Conservation (phyloP, 2,329 filamentous ascomycete species). For the Pseudopithomyces maydicus region DNA sequence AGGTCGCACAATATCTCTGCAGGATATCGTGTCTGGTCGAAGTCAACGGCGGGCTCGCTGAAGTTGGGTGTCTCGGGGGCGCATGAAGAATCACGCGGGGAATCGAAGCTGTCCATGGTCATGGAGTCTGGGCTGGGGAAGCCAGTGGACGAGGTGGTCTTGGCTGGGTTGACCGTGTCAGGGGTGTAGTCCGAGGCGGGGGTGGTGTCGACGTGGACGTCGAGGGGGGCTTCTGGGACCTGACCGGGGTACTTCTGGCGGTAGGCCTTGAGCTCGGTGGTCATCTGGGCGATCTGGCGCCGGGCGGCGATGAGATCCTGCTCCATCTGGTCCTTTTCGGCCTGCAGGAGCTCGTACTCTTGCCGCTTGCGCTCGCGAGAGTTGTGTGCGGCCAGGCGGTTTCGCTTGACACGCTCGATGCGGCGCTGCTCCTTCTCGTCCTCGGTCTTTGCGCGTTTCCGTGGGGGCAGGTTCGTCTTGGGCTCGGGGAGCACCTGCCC, state of each 20-base stretch:
- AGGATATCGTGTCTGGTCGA: constrained; percentile 99
- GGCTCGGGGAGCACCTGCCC: constrained; percentile 95
- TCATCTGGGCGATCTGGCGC: constrained; percentile 55
- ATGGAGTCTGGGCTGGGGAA: constrained; percentile 45
- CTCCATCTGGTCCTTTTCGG: constrained; percentile 68
- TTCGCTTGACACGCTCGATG: constrained; percentile 95
- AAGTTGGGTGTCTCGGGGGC: constrained; percentile 47
- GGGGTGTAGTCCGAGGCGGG: constrained; percentile 29
- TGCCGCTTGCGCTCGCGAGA: constrained; percentile 91
- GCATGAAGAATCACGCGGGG: constrained; percentile 44
- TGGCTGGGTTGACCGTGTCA: constrained; percentile 43
- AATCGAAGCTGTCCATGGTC: constrained; percentile 46
- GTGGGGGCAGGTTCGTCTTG: constrained; percentile 92
- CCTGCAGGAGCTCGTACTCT: constrained; percentile 83
- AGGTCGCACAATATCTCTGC: constrained; percentile 99
- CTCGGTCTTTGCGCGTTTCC: constrained; percentile 97
- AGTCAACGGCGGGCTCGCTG: constrained; percentile 58
- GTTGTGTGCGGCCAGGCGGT: constrained; percentile 93
- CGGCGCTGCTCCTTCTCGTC: constrained; percentile 98
- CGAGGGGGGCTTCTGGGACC: constrained; percentile 18
- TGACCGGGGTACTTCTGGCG: constrained; percentile 40
- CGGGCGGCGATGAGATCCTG: constrained; percentile 63
- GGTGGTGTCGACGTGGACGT: constrained; percentile 25
- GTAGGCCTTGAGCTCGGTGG: constrained; percentile 52
- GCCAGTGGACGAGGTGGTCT: constrained; percentile 27